Evolutionary conservation across 2,329 filamentous ascomycete species (phyloP).

Genomic region (Nigrospora oryzae): DNA sequence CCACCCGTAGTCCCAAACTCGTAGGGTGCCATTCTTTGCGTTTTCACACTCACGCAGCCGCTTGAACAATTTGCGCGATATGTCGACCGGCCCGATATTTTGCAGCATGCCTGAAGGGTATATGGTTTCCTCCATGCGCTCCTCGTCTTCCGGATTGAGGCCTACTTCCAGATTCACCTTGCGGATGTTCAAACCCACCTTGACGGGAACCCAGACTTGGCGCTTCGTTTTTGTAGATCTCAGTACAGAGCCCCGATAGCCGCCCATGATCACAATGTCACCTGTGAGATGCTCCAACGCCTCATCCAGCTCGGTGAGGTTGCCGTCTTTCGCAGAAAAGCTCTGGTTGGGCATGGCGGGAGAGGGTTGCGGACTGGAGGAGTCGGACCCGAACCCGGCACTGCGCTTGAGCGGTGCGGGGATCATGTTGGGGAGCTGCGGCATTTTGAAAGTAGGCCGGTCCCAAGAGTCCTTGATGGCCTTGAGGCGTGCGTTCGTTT

Average conservation of each 20-base stretch:
- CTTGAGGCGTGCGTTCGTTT: conserved; percentile 83
- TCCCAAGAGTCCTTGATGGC: conserved; percentile 86
- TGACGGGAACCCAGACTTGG: conserved; percentile 92
- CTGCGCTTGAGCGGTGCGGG: conserved; percentile 20
- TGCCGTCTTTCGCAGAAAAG: conserved; percentile 14
- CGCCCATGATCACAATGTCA: conserved; percentile 81
- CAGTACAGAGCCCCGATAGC: conserved; percentile 84
- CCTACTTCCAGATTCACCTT: conserved; percentile 90
- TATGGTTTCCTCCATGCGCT: conserved; percentile 73
- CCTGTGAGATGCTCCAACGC: conserved; percentile 64
- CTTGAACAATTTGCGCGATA: conserved; percentile 74
- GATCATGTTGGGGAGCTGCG: conserved; percentile 48
- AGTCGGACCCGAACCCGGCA: conserved; percentile 12
- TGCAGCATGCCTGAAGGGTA: conserved; percentile 83
- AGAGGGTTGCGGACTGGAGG: conserved; percentile 6
- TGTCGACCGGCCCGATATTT: conserved; percentile 85
- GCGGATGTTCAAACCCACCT: conserved; percentile 82
- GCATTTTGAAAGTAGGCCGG: conserved; percentile 65
- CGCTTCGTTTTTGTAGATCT: conserved; percentile 74
- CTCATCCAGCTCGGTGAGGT: conserved; percentile 35
- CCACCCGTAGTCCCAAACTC: conserved; percentile 87
- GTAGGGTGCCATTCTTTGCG: conserved; percentile 58
- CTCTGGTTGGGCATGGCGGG: conserved; percentile 7
- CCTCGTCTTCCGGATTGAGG: conserved; percentile 72
- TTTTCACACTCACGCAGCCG: conserved; percentile 69